Percentiles rank a stretch among this genome's conserved stretches.
These are phyloP conservation scores for Colletotrichum lini DNA, from an alignment of 2,329 filamentous ascomycete genomes.

Conservation along the genomic window DNA sequence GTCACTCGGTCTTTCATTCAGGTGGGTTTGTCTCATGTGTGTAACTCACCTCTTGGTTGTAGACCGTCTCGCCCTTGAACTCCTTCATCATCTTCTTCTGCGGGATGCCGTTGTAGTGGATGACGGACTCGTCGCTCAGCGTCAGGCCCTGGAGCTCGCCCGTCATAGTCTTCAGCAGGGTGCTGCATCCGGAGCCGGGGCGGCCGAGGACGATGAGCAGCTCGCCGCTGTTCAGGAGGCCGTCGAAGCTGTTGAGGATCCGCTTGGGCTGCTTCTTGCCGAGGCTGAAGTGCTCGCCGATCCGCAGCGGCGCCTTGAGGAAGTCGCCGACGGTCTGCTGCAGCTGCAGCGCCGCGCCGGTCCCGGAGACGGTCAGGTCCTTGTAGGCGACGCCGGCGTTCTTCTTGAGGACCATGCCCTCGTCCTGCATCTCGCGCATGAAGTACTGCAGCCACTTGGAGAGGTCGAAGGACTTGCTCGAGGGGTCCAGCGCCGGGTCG, in stretches of 20 bases:
- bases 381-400: conserved; percentile 75
- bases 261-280: conserved; percentile 64
- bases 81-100: conserved; percentile 68
- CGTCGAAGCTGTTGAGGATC: conserved; percentile 76
- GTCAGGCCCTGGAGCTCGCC: conserved; percentile 72
- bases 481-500: conserved; percentile 55
- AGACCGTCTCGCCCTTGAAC: conserved; percentile 77
- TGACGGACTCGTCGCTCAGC: conserved; percentile 62
- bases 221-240: conserved; percentile 74
- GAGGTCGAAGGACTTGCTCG: conserved; percentile 57
- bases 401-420: conserved; percentile 66
- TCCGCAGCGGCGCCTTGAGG: conserved; percentile 69
- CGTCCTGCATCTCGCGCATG: conserved; percentile 62
- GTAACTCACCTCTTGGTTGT: conserved; percentile 76
- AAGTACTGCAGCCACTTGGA: conserved; percentile 58
- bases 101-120: conserved; percentile 76
- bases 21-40: too few species aligned
- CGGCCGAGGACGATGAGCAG: conserved; percentile 78
- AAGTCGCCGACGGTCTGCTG: conserved; percentile 77
- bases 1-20: too few species aligned
- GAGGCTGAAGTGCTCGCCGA: conserved; percentile 68
- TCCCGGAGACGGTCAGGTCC: conserved; percentile 76
- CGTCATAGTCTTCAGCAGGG: conserved; percentile 73
- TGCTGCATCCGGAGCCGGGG: conserved; percentile 76
- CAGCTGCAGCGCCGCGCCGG: conserved; percentile 76